Evolutionary conservation across 2,329 filamentous ascomycete genomes (phyloP).

Genomic region (Didymella pinodella): DNA sequence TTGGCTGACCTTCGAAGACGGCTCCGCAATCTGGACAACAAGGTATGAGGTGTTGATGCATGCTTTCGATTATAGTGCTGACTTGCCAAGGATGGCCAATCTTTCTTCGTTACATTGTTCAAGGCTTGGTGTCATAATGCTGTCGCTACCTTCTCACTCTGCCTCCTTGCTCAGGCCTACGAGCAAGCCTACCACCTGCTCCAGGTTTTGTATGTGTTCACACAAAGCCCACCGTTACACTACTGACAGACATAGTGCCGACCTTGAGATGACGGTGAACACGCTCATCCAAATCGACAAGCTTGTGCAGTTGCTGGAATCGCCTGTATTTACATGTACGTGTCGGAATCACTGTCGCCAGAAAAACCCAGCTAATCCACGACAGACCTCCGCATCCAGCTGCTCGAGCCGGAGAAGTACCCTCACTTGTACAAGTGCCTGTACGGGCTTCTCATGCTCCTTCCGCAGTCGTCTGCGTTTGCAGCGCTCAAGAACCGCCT

Average conservation of each 20-base stretch:
- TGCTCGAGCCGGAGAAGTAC: slow-evolving; percentile 93
- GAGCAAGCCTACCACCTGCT: slow-evolving; percentile 96
- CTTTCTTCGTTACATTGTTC: slow-evolving; percentile 93
- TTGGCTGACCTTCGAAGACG: slow-evolving; percentile 89
- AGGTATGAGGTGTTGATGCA: slow-evolving; percentile 37
- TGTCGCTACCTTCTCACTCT: slow-evolving; percentile 95
- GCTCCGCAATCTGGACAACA: slow-evolving; percentile 87
- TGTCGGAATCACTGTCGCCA: slow-evolving; percentile 9
- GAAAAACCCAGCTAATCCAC: slow-evolving; percentile 23
- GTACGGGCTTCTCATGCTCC: slow-evolving; percentile 94
- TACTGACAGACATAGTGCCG: slow-evolving; percentile 69
- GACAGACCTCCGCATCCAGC: slow-evolving; percentile 87
- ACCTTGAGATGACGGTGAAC: slow-evolving; percentile 98
- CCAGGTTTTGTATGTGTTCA: slow-evolving; percentile 82
- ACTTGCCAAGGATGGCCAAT: slow-evolving; percentile 78
- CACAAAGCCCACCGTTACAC: slow-evolving; percentile 1
- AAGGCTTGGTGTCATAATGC: slow-evolving; percentile 98
- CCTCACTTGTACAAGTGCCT: slow-evolving; percentile 97
- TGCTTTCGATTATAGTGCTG: background rate
- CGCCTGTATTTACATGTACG: slow-evolving; percentile 95
- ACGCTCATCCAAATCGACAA: slow-evolving; percentile 99
- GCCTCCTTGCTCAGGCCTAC: slow-evolving; percentile 93
- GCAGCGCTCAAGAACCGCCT: slow-evolving; percentile 94
- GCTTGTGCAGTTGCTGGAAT: slow-evolving; percentile 93
- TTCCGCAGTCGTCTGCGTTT: slow-evolving; percentile 98